Percentiles rank a stretch among this genome's conserved stretches.
phyloP scores from a whole-genome alignment of 352 stramenopile species.

The Globisporangium okanoganense region DNA sequence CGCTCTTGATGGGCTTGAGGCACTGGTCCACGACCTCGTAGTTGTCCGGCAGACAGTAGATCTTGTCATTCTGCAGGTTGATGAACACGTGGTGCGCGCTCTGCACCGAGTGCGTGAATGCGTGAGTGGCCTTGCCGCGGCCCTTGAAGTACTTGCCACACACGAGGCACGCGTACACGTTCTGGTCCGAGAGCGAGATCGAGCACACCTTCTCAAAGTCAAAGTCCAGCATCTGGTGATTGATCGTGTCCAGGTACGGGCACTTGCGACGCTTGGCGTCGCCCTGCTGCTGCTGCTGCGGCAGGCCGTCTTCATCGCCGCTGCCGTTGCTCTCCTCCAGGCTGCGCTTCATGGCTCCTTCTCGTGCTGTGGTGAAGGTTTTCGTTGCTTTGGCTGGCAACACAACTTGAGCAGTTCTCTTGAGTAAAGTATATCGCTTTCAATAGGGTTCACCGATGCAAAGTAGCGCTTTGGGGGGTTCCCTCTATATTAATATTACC shows the following conservation, averaged over 20 bases:
- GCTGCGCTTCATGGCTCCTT: conserved; percentile 59
- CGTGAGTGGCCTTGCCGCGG: conserved; percentile 87
- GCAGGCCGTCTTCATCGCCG: conserved; percentile 4
- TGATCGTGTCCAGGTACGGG: conserved; percentile 98
- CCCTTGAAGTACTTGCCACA: conserved; percentile 99
- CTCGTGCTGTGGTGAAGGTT: too few species aligned
- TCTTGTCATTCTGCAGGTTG: conserved; percentile 92
- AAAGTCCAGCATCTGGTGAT: conserved; percentile 97
- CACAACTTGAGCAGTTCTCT: too few species aligned
- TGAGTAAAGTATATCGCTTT: too few species aligned
- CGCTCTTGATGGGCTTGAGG: conserved; percentile 93
- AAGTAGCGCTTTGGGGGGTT: too few species aligned
- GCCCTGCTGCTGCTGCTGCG: not conserved
- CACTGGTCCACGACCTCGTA: conserved; percentile 98
- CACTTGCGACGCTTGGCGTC: conserved; percentile 87
- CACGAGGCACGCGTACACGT: conserved; percentile 98
- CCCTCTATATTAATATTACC: too few species aligned
- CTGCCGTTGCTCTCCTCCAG: conserved; percentile 20
- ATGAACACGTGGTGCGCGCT: conserved; percentile 97
- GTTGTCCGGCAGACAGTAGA: conserved; percentile 98
- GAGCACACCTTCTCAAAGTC: conserved; percentile 99
- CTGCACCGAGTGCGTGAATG: conserved; percentile 97
- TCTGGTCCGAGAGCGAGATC: conserved; percentile 94
- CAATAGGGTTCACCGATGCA: too few species aligned
- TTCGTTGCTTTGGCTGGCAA: too few species aligned